These are phyloP conservation scores for Kwoniella europaea DNA, from an alignment of 768 basidiomycete genomes.

Conservation along the genomic window DNA sequence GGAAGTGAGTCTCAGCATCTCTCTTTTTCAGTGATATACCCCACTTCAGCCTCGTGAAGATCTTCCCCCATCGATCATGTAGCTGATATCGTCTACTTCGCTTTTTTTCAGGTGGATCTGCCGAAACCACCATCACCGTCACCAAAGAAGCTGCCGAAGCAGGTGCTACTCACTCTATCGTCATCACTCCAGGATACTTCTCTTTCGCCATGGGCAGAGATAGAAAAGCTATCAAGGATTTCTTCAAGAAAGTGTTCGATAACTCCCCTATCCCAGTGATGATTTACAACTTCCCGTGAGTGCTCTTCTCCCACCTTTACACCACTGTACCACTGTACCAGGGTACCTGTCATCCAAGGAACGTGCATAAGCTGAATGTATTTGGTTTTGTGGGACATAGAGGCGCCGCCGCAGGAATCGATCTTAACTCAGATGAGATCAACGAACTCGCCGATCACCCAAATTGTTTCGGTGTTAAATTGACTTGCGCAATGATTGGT, in stretches of 20 bases:
- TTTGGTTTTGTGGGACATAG: slow-evolving; percentile 21
- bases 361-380: background rate
- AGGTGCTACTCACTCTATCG: slow-evolving; percentile 79
- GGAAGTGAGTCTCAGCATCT: slow-evolving; percentile 61
- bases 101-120: slow-evolving; percentile 64
- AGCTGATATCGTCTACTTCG: background rate
- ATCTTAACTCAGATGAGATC: slow-evolving; percentile 81
- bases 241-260: slow-evolving; percentile 63
- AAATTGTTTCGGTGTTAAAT: slow-evolving; percentile 80
- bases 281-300: slow-evolving; percentile 85
- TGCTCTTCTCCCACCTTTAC: background rate
- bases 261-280: slow-evolving; percentile 64
- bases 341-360: too few relatives aligned
- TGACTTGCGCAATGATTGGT: slow-evolving; percentile 83
- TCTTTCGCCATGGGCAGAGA: slow-evolving; percentile 66
- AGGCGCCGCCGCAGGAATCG: slow-evolving; percentile 67
- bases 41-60: too few relatives aligned
- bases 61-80: background rate
- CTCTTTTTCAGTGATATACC: background rate
- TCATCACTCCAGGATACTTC: slow-evolving; percentile 61
- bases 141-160: slow-evolving; percentile 76
- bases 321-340: too few relatives aligned
- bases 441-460: slow-evolving; percentile 72
- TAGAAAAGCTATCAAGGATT: slow-evolving; percentile 51
- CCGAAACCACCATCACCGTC: slow-evolving; percentile 73